Conservation (phyloP, 306 rosid species). For the Sindora glabra region DNA sequence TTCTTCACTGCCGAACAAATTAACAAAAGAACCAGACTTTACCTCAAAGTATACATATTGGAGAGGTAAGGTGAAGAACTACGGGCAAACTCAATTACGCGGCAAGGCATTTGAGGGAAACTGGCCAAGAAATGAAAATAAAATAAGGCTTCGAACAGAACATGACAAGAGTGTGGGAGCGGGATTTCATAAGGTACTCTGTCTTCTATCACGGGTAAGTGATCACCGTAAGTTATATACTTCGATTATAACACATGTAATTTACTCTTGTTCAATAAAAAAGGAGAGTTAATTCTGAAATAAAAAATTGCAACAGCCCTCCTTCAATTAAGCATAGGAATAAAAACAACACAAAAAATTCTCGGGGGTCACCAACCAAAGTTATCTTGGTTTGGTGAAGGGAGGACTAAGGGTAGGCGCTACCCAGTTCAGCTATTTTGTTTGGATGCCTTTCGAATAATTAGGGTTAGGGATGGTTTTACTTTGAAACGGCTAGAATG, state of each 20-base stretch:
- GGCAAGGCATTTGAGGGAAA: slow-evolving; percentile 21
- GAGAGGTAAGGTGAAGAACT: not conserved
- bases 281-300: too few species aligned
- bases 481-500: too few species aligned
- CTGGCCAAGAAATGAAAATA: not conserved
- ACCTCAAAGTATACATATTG: not conserved
- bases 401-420: not conserved
- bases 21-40: not conserved
- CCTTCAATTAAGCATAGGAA: too few species aligned
- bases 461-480: too few species aligned
- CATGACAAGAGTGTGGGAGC: not conserved
- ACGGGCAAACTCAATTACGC: not conserved
- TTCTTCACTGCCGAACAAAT: not conserved
- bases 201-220: not conserved
- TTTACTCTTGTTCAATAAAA: too few species aligned
- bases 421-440: too few species aligned
- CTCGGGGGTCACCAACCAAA: not conserved
- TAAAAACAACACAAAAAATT: too few species aligned
- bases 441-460: too few species aligned
- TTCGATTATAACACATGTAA: too few species aligned
- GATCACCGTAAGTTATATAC: too few species aligned
- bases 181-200: too few species aligned
- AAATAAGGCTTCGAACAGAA: not conserved
- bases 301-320: too few species aligned
- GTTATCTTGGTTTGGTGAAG: not conserved